A percentile compares a stretch with the other conserved stretches of the same genome.
Conservation (phyloP, 345 rosid genomes). For the Murraya paniculata region DNA sequence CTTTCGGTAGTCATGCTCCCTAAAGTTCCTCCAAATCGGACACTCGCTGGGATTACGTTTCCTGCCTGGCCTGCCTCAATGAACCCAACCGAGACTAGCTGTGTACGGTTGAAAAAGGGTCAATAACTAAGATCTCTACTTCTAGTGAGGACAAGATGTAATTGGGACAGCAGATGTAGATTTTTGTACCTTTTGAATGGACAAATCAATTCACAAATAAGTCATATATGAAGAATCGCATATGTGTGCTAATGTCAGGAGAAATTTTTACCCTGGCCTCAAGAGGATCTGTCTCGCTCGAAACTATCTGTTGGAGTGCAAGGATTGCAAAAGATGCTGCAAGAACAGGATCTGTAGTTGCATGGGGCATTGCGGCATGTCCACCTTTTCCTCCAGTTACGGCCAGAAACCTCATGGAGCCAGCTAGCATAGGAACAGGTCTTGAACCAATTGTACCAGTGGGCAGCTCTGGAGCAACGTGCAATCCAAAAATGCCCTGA, state of each 20-base stretch:
- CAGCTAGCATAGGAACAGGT: constrained; percentile 57
- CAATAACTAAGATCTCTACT: background rate
- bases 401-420: constrained; percentile 37
- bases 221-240: background rate
- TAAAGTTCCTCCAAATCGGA: constrained; percentile 47
- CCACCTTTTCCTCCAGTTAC: constrained; percentile 45
- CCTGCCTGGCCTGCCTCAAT: constrained; percentile 40
- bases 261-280: constrained; percentile 30
- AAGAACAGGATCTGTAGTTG: constrained; percentile 40
- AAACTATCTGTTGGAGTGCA: constrained; percentile 53
- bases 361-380: constrained; percentile 48
- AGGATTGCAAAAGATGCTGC: constrained; percentile 44
- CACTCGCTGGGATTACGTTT: constrained; percentile 45
- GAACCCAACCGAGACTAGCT: constrained; percentile 37
- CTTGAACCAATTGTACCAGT: constrained; percentile 43
- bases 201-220: background rate
- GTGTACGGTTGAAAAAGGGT: background rate
- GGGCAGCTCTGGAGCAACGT: constrained; percentile 35
- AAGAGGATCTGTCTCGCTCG: constrained; percentile 60
- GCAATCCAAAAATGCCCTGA: constrained; percentile 49
- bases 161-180: background rate
- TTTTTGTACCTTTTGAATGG: background rate
- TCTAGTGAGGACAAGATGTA: background rate
- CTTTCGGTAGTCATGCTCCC: constrained; percentile 49
- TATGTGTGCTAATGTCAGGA: background rate